Percentiles rank a stretch among this genome's conserved stretches.
Conservation (phyloP, 768 basidiomycete genomes). For the Auricularia sp. region DNA sequence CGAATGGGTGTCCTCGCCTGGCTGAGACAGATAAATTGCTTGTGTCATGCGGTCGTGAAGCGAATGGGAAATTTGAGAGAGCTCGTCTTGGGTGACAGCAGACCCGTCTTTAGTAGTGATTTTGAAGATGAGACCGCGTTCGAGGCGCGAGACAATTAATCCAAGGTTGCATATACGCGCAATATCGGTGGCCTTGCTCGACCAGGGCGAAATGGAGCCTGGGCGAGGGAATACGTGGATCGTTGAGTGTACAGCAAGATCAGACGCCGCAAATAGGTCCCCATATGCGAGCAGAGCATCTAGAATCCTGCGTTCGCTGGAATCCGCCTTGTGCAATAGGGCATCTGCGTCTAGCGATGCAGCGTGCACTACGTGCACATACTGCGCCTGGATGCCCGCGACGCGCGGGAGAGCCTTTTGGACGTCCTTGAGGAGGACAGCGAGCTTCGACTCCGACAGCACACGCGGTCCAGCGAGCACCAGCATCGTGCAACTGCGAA, state of each 20-base stretch:
- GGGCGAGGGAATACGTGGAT: constrained; percentile 71
- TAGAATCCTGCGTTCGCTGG: constrained; percentile 42
- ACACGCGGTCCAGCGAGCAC: constrained; percentile 68
- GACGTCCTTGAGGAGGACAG: constrained; percentile 50
- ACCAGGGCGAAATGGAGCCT: constrained; percentile 97
- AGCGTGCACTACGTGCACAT: constrained; percentile 76
- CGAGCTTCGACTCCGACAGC: constrained; percentile 60
- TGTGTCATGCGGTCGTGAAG: constrained; percentile 98
- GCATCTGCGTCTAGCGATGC: constrained; percentile 32
- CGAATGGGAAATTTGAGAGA: constrained; percentile 51
- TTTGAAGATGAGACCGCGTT: constrained; percentile 69
- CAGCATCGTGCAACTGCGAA: constrained; percentile 42
- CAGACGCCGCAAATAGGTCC: constrained; percentile 48
- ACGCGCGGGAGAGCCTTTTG: constrained; percentile 43
- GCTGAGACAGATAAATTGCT: constrained; percentile 46
- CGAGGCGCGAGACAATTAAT: constrained; percentile 63
- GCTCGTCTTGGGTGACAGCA: constrained; percentile 32
- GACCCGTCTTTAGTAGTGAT: constrained; percentile 38
- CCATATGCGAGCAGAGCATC: constrained; percentile 76
- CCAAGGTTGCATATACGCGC: constrained; percentile 76
- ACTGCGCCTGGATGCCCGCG: constrained; percentile 67
- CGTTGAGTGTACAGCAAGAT: constrained; percentile 22
- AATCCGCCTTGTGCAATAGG: constrained; percentile 35
- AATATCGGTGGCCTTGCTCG: constrained; percentile 97
- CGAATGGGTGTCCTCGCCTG: constrained; percentile 40